These are phyloP conservation scores for Cucumis melo DNA, from an alignment of 306 rosid genomes.

Conservation along the genomic window DNA sequence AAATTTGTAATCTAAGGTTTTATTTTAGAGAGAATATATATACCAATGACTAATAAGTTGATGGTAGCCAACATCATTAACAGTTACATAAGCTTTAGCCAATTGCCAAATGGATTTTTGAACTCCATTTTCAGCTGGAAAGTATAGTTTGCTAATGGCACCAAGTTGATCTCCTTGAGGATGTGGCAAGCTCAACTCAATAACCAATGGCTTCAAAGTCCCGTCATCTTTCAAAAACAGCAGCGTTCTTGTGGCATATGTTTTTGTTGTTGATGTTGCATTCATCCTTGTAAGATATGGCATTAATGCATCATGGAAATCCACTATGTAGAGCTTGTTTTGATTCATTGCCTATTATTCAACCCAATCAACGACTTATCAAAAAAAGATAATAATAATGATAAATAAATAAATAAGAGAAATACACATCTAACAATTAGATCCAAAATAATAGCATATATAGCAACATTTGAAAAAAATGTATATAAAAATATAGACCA, in stretches of 20 bases:
- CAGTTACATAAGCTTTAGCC: constrained; percentile 69
- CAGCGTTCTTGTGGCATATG: constrained; percentile 58
- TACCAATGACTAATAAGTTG: constrained; percentile 79
- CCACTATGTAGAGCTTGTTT: constrained; percentile 47
- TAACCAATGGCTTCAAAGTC: constrained; percentile 59
- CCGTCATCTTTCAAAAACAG: constrained; percentile 48
- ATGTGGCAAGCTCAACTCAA: constrained; percentile 71
- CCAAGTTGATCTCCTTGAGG: constrained; percentile 43
- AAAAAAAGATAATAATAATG: no score
- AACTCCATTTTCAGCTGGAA: constrained; percentile 43
- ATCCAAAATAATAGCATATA: no score
- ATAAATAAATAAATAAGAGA: no score
- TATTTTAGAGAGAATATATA: background rate
- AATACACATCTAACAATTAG: no score
- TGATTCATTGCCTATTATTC: constrained; percentile 41
- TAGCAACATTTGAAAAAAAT: no score
- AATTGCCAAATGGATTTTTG: constrained; percentile 51
- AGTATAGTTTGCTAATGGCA: constrained; percentile 40
- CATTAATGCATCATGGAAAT: constrained; percentile 67
- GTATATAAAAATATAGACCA: no score
- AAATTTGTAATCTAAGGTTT: background rate
- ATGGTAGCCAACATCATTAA: constrained; percentile 61
- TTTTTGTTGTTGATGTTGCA: constrained; percentile 46
- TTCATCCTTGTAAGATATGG: constrained; percentile 56
- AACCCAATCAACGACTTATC: background rate